A percentile compares a stretch with the other conserved stretches of the same genome.
Evolutionary conservation across 1,284 basidiomycete genomes (phyloP).

Genomic region (Sanghuangporus sanghuang): DNA sequence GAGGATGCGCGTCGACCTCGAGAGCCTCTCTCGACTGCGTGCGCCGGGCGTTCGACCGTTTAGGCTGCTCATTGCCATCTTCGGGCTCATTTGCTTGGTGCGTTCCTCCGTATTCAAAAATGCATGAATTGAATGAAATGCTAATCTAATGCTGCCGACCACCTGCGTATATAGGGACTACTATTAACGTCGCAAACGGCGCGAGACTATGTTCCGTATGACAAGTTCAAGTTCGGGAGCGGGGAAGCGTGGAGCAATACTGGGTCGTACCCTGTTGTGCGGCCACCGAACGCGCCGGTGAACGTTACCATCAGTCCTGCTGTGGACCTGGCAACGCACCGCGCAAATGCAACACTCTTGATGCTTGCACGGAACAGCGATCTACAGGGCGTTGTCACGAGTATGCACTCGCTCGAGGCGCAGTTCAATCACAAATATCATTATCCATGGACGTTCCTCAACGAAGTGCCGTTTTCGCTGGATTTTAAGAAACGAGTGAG

Average conservation of each 20-base stretch:
- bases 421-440: constrained; percentile 20
- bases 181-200: neutral
- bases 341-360: constrained; percentile 40
- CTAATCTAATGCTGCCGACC: neutral
- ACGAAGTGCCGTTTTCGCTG: constrained; percentile 41
- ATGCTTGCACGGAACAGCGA: constrained; percentile 40
- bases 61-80: constrained; percentile 6
- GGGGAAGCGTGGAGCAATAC: neutral
- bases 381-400: constrained; percentile 30
- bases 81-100: constrained; percentile 3
- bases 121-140: neutral
- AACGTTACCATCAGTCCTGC: constrained; percentile 3
- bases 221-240: neutral
- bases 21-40: constrained; percentile 2
- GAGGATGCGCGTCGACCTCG: constrained; percentile 3
- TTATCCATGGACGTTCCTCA: constrained; percentile 31
- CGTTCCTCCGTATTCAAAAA: neutral
- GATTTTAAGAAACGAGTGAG: constrained; percentile 33
- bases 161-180: neutral
- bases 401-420: constrained; percentile 26
- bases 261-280: neutral
- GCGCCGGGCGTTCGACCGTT: constrained; percentile 1
- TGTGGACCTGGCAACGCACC: constrained; percentile 3
- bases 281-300: neutral
- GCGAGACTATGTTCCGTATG: constrained; percentile 11